Base-by-base conservation (phyloP, 768 basidiomycete species). In the Mycena latifolia region DNA sequence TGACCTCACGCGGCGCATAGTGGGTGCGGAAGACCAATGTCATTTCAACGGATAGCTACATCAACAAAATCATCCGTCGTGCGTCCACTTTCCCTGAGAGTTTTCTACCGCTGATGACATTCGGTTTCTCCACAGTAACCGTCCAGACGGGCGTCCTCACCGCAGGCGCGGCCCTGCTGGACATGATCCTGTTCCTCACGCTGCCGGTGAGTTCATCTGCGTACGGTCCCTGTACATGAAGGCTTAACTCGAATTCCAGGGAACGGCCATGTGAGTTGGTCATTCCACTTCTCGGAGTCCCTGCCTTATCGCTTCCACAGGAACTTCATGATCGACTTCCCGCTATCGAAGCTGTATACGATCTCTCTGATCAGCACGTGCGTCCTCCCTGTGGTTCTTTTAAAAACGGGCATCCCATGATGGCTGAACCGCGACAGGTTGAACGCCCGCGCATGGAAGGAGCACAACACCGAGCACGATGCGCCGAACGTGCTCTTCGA, bases 291-390 rank as follows among this genome's bases (percentile, higher is more conserved):
- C n/a, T n/a, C n/a, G n/a, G n/a, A n/a, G n/a, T n/a, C n/a, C n/a
- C n/a, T n/a, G n/a, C n/a, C n/a, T n/a, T n/a, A n/a, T n/a, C n/a
- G n/a, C n/a, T n/a, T n/a, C n/a, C n/a, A n/a, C n/a, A n/a, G n/a
- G 7, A 73, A 77, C 66, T 65, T 77, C 24, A 67, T 70, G n/a
- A 66, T 77, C 53, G 72, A 72, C 61, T 64, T 78, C 43, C 74
- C 77, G 8, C 66, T 78, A 6, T 62, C 76, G 14, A 77, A 77
- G 55, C 66, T 78, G 20, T 77, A 78, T 63, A 75, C 76, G 17
- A 78, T 76, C 69, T 71, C 75, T 18, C 71, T 78, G 17, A 66
- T 78, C 24, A 60, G 64, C 64, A 65, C 64, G 57, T 64, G 20
- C 57, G 64, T 60, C 17, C 24, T 24, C 41, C 54, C 1, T 43